Base-by-base conservation (phyloP, 805 yeast species). In the Wickerhamomyces subpelliculosus region DNA sequence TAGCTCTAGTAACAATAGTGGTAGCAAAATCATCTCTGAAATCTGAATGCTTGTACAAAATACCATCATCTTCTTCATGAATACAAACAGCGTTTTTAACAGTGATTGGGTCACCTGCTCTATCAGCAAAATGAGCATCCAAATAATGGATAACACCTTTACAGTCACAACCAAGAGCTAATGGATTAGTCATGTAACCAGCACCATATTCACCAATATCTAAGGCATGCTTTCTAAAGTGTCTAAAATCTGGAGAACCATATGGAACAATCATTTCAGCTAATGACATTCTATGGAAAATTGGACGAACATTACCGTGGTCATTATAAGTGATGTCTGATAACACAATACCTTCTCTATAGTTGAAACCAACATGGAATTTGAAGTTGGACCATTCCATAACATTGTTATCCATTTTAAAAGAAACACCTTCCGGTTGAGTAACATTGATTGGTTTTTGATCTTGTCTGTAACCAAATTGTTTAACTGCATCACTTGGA, bases 141-240 rank as follows among this genome's bases (percentile, higher is more conserved):
- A 84, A 57, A 64, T 84, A 84, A 60, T 84, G 89, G 51, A 84
- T 84, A 32, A 77, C 86, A 57, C 93, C 93, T 60, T 84, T 83
- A 67, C 93, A 84, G 61, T 84, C 93, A 59, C 93, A 84, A 30
- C 90, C 90, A 39, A 83, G 70, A 17, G 82, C 65, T 47, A 84
- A 69, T 25, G 89, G 84, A 63, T 84, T 84, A 38, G 93, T 80
- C 79, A 84, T 78, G 67, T 77, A 76, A 55, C 93, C 93, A 45
- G 88, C 90, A 65, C 93, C 93, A 58, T 83, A 83, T 61, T 84
- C 93, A 59, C 93, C 93, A 48, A 84, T 77, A 63, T 84, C 93
- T 62, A 84, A 75, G 32, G 93, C 93, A 53, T 84, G 93, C 62
- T 84, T 84, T 65, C 93, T 72, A 56, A 83, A 88, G 58, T 83